Base-by-base conservation (phyloP, 148 eudicot genomes). In the Cornus kousa region DNA sequence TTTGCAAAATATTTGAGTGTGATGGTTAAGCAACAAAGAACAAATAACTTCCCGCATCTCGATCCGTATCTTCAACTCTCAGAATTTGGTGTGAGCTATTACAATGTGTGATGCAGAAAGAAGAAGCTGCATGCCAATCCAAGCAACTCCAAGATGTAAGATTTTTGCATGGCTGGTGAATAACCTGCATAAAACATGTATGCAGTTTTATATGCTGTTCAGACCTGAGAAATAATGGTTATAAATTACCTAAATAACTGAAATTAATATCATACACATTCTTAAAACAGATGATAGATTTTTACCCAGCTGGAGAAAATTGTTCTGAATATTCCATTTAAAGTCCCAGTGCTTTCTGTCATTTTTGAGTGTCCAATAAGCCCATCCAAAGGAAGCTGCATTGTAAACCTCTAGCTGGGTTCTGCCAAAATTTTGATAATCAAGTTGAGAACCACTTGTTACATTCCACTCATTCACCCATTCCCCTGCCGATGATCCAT, bases 391-490 rank as follows among this genome's bases (percentile, higher is more conserved):
- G 13, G 97, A 92, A 48, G 97, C 98, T 46, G 82, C 83, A 71
- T 87, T 79, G 69, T 92, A 94, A 19, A 92, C 93, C 46, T 90
- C 89, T 77, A 92, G 82, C 78, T 92, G 94, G 4, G 94, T 88
- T 82, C 72, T 84, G 62, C 87, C 97, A 10, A 90, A 93, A 68
- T 82, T 84, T 81, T 89, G 93, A 73, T 93, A 93, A 32, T 90
- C 96, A 69, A 71, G 57, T 68, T 84, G 81, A 24, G 96, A 84
- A 23, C 87, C 91, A 55, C 69, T 87, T 37, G 87, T 74, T 73
- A 89, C 89, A 74, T 88, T 83, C 98, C 98, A 93, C 74, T 93
- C 94, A 74, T 91, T 90, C 74, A 90, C 96, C 98, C 98, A 93
- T 81, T 91, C 98, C 76, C 96, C 98, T 91, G 81, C 68, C 85